Base-by-base conservation (phyloP, 371 early-diverging fungal genomes). In the Phascolomyces articulosus region DNA sequence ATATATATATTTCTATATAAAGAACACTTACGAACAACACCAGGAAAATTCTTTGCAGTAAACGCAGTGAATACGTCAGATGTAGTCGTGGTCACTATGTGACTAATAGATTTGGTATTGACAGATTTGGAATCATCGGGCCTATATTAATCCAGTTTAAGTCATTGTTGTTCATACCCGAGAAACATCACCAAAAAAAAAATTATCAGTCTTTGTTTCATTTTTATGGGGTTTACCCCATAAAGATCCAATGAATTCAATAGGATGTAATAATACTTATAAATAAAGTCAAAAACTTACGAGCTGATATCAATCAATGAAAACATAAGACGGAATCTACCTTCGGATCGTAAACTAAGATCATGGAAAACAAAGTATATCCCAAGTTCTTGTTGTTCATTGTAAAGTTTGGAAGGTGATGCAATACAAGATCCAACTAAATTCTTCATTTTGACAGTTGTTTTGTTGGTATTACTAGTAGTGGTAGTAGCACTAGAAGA, bases 301-400 rank as follows among this genome's bases (percentile, higher is more conserved):
- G 74, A 71, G 55, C 78, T 79, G 29, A 83, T 67, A 57, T 83
- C 58, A 8, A 78, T 65, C 24, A 92, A 76, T 3, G 86, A 80
- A 65, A 91, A 91, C 58, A 78, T 78, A 4, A 92, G 74, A 6
- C 85, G 79, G 74, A 85, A 92, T 0, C 69, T 62, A 4, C 93
- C 93, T 66, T 88, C 87, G 13, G 83, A 85, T 40, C 93, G 76
- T 24, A 92, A 80, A 51, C 87, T 87, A 10, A 92, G 64, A 47
- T 92, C 93, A 62, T 85, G 88, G 68, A 92, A 92, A 47, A 91
- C 74, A 67, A 91, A 92, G 53, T 85, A 94, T 49, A 93, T 88
- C 13, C 92, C 91, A 27, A 84, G 83, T 26, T 88, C 75, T 54
- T 88, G 85, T 44, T 91, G 79, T 8, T 82, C 51, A 60, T 88